Conservation (phyloP, 768 basidiomycete species). For the Tylopilus vinaceipallidus region DNA sequence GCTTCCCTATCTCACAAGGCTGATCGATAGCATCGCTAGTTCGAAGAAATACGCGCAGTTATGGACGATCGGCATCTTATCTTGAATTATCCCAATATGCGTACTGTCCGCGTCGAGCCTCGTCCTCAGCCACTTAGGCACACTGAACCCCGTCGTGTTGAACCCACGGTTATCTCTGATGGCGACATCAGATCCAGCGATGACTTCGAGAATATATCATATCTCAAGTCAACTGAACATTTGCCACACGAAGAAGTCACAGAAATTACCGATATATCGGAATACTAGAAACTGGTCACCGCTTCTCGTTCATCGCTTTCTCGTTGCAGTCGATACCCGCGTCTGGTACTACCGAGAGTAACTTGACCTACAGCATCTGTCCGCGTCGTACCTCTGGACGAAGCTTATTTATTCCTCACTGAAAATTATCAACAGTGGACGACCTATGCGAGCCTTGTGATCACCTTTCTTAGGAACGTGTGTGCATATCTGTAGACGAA, state of each 20-base stretch:
- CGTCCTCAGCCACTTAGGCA: constrained; percentile 24
- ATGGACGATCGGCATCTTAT: constrained; percentile 61
- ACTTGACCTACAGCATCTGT: constrained; percentile 18
- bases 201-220: constrained; percentile 26
- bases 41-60: constrained; percentile 69
- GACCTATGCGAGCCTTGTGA: constrained; percentile 3
- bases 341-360: constrained; percentile 7
- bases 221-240: constrained; percentile 25
- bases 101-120: constrained; percentile 35
- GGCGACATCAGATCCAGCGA: constrained; percentile 29
- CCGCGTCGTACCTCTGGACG: constrained; percentile 7
- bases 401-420: constrained; percentile 22
- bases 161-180: constrained; percentile 34
- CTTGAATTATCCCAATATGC: constrained; percentile 59
- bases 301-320: no score
- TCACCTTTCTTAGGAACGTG: background rate
- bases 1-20: background rate
- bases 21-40: constrained; percentile 38
- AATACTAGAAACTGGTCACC: constrained; percentile 25
- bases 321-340: constrained; percentile 10
- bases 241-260: constrained; percentile 24
- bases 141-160: constrained; percentile 30
- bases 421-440: constrained; percentile 7
- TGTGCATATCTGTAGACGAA: background rate
- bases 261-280: constrained; percentile 29